These are phyloP conservation scores for Cercophora sp. DNA, from an alignment of 495 filamentous ascomycete species.

Conservation along the genomic window DNA sequence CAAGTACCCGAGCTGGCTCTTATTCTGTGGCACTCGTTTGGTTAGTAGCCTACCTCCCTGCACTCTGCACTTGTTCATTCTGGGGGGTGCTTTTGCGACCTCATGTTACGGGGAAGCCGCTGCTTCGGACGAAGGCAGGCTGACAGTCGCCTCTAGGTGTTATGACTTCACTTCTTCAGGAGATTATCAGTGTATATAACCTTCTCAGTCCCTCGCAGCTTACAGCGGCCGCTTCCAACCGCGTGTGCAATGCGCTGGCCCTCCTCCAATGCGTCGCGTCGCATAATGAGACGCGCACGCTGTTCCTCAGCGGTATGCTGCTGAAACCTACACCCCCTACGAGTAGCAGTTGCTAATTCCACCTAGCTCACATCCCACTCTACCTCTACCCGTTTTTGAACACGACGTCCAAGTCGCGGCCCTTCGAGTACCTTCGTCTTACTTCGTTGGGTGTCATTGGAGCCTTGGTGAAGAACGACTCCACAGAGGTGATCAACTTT, in stretches of 20 bases:
- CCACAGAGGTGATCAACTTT: slow-evolving; percentile 97
- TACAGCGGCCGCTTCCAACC: slow-evolving; percentile 92
- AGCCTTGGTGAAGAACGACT: slow-evolving; percentile 98
- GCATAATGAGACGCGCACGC: slow-evolving; percentile 88
- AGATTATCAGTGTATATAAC: slow-evolving; percentile 98
- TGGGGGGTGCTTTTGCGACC: no score
- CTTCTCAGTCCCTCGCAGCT: slow-evolving; percentile 94
- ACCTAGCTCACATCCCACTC: slow-evolving; percentile 92
- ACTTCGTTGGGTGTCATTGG: slow-evolving; percentile 98
- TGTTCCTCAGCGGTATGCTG: slow-evolving; percentile 84
- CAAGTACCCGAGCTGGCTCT: slow-evolving; percentile 95
- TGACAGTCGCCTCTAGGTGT: slow-evolving; percentile 58
- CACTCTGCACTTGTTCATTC: no score
- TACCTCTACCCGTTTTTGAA: slow-evolving; percentile 99
- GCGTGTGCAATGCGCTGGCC: slow-evolving; percentile 96
- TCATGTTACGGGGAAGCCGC: neutral
- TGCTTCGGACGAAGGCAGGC: neutral
- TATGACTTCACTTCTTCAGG: slow-evolving; percentile 95
- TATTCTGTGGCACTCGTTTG: slow-evolving; percentile 98
- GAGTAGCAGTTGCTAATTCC: no score
- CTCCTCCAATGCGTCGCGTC: slow-evolving; percentile 97
- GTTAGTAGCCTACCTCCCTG: no score
- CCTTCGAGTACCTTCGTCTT: slow-evolving; percentile 95
- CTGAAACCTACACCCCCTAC: no score
- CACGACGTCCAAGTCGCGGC: slow-evolving; percentile 95